Evolutionary conservation across 345 rosid genomes (phyloP), one percentile per base, ranked within the genome.

Genomic region (Eucalyptus dawsonii): DNA sequence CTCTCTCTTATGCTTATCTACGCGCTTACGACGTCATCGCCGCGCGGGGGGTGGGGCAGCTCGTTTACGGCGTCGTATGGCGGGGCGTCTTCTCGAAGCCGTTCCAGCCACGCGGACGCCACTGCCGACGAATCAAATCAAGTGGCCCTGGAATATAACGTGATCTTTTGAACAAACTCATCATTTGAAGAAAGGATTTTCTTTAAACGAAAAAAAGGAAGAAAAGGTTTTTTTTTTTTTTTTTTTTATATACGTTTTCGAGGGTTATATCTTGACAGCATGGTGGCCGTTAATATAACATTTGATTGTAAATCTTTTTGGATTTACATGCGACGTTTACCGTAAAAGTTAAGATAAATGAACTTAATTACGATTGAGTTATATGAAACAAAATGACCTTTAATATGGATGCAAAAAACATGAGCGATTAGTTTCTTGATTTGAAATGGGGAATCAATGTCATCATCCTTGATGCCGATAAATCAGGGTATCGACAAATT

Each of bases 291-390:
- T n/a, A 10, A 15, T n/a, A 67, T 25, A 9, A 27, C 67, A 31
- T 11, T 27, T 2, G 76, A n/a, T n/a, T 0, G 3, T 8, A 15
- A 65, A 67, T 4, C 19, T 1, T 67, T n/a, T 67, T 9, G 24
- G 2, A 16, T 16, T 9, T 16, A 19, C 6, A 1, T 1, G 42
- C 0, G 12, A 8, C 3, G 10, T 9, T 67, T 9, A 16, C 3
- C 22, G 4, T 2, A 4, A 31, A 31, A 15, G 6, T 8, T 16
- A 8, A 31, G 80, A 15, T 3, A 67, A 8, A 67, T 8, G 7
- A 16, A 67, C 80, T 67, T 8, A 15, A 67, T n/a, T 62, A 7
- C 1, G 9, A 29, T 62, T 7, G 4, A 53, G 1, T 53, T 53
- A 19, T 53, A 53, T 53, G 2, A 53, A 53, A 53, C 24, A 17